phyloP scores from a whole-genome alignment of 371 early-diverging fungal species.

The Rhizopus stolonifer region DNA sequence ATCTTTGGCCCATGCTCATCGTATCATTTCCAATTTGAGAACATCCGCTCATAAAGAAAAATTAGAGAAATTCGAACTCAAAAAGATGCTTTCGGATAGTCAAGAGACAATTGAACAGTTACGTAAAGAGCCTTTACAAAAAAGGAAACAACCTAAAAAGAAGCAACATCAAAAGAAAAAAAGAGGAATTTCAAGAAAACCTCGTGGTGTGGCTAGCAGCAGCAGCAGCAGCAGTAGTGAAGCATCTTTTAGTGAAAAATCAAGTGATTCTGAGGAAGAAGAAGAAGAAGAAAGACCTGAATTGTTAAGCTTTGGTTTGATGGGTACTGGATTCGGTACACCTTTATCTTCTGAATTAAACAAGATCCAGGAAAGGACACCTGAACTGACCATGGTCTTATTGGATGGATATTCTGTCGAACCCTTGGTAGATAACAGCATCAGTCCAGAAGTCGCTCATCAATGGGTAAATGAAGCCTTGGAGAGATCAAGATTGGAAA shows the following conservation, averaged over 20 bases:
- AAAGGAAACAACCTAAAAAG: constrained; percentile 5
- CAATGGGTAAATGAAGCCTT: background rate
- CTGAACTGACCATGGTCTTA: background rate
- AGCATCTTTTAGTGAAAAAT: background rate
- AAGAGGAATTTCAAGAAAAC: constrained; percentile 22
- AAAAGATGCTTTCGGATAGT: constrained; percentile 62
- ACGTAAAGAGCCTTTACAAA: constrained; percentile 40
- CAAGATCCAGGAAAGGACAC: constrained; percentile 17
- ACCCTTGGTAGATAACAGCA: background rate
- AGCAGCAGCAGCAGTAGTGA: too few relatives aligned
- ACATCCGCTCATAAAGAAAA: constrained; percentile 50
- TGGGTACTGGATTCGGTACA: background rate
- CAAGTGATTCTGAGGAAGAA: constrained; percentile 3
- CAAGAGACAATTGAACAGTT: constrained; percentile 65
- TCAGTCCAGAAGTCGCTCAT: background rate
- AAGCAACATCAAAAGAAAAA: constrained; percentile 7
- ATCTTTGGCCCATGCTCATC: constrained; percentile 49
- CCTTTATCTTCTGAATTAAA: constrained; percentile 30
- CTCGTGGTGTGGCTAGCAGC: constrained; percentile 20
- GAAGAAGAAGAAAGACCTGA: background rate
- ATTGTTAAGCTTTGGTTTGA: background rate
- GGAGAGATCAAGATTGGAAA: background rate
- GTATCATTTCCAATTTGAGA: constrained; percentile 52
- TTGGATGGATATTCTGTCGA: background rate
- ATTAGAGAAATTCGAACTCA: constrained; percentile 59